Conservation (phyloP, 306 rosid genomes). For the Acacia crassicarpa region DNA sequence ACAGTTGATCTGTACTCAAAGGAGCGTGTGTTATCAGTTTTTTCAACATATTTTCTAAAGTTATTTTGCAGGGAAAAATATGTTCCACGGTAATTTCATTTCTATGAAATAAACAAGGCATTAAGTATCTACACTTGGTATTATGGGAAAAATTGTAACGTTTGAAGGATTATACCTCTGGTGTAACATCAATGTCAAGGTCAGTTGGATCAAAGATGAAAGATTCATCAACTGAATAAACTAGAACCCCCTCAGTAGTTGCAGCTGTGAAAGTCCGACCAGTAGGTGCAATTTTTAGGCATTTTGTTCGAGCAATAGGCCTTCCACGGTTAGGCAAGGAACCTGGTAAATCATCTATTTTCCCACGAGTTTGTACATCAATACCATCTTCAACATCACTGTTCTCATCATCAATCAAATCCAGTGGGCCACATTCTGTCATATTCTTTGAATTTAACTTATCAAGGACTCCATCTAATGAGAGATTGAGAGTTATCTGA, state of each 20-base stretch:
- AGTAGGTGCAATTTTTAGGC: constrained; percentile 86
- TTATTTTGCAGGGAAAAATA: constrained; percentile 13
- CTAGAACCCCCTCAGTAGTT: constrained; percentile 89
- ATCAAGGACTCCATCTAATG: constrained; percentile 95
- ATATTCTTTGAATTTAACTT: constrained; percentile 87
- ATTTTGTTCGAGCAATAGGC: constrained; percentile 75
- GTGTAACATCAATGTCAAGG: constrained; percentile 94
- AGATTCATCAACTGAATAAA: constrained; percentile 84
- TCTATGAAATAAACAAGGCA: constrained; percentile 1
- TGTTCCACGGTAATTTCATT: neutral
- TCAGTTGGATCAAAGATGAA: constrained; percentile 95
- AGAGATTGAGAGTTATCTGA: constrained; percentile 88
- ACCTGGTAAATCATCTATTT: constrained; percentile 75
- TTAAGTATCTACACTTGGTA: constrained; percentile 2
- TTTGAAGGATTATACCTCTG: constrained; percentile 59
- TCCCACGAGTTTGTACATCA: constrained; percentile 74
- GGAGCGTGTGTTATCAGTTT: neutral
- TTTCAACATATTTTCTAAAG: neutral
- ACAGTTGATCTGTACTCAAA: neutral
- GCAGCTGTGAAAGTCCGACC: constrained; percentile 95
- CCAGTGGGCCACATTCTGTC: constrained; percentile 92
- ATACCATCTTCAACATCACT: constrained; percentile 80
- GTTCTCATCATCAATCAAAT: constrained; percentile 81
- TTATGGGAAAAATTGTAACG: constrained; percentile 9
- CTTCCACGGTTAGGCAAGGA: constrained; percentile 85